phyloP scores from a whole-genome alignment of 208 protist species.

The Jaenimonas drosophilae region DNA sequence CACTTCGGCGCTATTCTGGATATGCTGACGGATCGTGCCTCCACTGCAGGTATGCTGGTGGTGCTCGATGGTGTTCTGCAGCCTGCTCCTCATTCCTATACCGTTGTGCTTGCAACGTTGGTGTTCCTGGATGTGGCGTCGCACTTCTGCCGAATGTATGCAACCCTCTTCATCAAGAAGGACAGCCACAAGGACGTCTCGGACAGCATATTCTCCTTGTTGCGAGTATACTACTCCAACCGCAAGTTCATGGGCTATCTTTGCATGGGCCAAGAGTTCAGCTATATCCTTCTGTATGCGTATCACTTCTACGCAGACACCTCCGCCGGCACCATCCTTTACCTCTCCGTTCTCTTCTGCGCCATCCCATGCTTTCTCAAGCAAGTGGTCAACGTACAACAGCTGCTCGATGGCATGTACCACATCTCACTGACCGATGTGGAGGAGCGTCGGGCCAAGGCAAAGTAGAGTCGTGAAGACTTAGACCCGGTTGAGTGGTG shows the following conservation, averaged over 20 bases:
- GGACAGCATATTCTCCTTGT: slow-evolving; percentile 66
- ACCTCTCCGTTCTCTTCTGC: slow-evolving; percentile 19
- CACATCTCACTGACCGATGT: slow-evolving; percentile 72
- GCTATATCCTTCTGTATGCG: slow-evolving; percentile 84
- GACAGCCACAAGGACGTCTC: slow-evolving; percentile 81
- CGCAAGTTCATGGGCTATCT: slow-evolving; percentile 71
- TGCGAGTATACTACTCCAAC: slow-evolving; percentile 89
- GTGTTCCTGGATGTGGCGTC: slow-evolving; percentile 87
- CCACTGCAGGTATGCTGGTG: slow-evolving; percentile 84
- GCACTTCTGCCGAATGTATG: slow-evolving; percentile 93
- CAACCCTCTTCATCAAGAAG: slow-evolving; percentile 45
- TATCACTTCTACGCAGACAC: slow-evolving; percentile 31
- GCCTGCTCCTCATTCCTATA: slow-evolving; percentile 43
- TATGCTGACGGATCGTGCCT: slow-evolving; percentile 91
- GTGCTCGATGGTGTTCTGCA: slow-evolving; percentile 72
- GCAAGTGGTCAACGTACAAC: slow-evolving; percentile 88
- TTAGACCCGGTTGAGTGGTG: no score
- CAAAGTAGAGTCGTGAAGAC: no score
- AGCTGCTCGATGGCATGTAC: slow-evolving; percentile 79
- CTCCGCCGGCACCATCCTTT: slow-evolving; percentile 16
- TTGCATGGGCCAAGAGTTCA: slow-evolving; percentile 91
- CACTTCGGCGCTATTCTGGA: slow-evolving; percentile 91
- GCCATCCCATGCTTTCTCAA: slow-evolving; percentile 58
- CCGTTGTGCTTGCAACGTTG: slow-evolving; percentile 46
- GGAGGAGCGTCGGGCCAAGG: slow-evolving; percentile 29